Conservation (phyloP, 2,329 filamentous ascomycete genomes). For the Colletotrichum kahawae region DNA sequence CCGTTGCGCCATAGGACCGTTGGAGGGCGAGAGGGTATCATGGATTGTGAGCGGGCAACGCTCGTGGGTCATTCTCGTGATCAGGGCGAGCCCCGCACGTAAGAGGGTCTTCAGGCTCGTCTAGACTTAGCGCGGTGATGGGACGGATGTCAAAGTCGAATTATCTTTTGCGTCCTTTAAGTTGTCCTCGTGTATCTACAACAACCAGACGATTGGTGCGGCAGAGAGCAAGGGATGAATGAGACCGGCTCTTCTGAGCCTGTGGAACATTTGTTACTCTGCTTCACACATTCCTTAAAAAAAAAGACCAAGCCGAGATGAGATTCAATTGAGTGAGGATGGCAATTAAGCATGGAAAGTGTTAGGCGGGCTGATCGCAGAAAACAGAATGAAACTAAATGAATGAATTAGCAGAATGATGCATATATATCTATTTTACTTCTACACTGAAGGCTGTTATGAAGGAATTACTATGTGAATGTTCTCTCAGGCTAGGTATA, state of each 20-base stretch:
- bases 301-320: neutral
- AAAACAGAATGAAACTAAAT: too few species aligned
- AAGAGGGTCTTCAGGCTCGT: neutral
- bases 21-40: neutral
- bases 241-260: neutral
- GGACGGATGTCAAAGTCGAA: neutral
- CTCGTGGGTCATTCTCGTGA: neutral
- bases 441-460: too few species aligned
- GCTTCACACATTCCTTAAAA: neutral
- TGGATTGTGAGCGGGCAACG: neutral
- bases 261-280: neutral
- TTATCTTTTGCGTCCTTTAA: neutral
- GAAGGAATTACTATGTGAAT: neutral
- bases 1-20: conserved; percentile 1
- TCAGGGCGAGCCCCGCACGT: neutral
- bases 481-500: neutral
- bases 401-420: too few species aligned
- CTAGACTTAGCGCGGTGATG: neutral
- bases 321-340: neutral
- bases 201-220: neutral
- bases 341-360: neutral
- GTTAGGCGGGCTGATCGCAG: too few species aligned
- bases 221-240: neutral
- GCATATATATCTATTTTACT: too few species aligned
- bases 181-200: neutral